Percentiles rank a stretch among this genome's conserved stretches.
Evolutionary conservation across 2,329 filamentous ascomycete genomes (phyloP).

Genomic region (Sphaerostilbella broomeana): DNA sequence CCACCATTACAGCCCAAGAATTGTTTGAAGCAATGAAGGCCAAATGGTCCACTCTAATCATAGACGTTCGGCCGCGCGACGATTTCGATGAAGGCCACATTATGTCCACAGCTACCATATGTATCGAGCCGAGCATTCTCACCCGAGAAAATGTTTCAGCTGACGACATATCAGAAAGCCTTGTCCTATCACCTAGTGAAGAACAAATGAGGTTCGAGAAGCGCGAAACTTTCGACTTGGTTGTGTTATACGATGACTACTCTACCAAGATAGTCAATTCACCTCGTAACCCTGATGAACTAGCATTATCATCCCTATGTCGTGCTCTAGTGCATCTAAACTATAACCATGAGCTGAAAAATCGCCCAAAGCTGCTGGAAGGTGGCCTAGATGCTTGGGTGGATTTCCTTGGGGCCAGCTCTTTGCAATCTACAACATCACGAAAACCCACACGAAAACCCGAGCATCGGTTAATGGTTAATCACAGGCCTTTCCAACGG

Average conservation of each 20-base stretch:
- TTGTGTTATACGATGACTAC: conserved; percentile 83
- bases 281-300: conserved; percentile 34
- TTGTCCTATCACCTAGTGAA: conserved; percentile 63
- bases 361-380: conserved; percentile 67
- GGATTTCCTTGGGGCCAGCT: conserved; percentile 67
- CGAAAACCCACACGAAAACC: conserved; percentile 8
- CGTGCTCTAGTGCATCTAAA: conserved; percentile 81
- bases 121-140: conserved; percentile 74
- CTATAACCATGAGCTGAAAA: conserved; percentile 65
- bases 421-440: conserved; percentile 40
- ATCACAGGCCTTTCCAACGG: conserved; percentile 5
- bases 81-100: conserved; percentile 88
- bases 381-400: conserved; percentile 86
- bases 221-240: conserved; percentile 70
- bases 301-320: conserved; percentile 63
- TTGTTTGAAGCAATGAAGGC: conserved; percentile 62
- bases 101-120: conserved; percentile 74
- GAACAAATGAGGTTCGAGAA: conserved; percentile 70
- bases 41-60: conserved; percentile 61
- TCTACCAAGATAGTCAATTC: conserved; percentile 43
- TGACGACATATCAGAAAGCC: conserved; percentile 56
- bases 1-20: conserved; percentile 59
- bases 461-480: too few species aligned
- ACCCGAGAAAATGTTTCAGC: conserved; percentile 61
- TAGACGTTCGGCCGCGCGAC: conserved; percentile 76